Percentiles rank a stretch among this genome's conserved stretches.
Conservation (phyloP, 2,329 filamentous ascomycete genomes). For the Colletotrichum phormii region DNA sequence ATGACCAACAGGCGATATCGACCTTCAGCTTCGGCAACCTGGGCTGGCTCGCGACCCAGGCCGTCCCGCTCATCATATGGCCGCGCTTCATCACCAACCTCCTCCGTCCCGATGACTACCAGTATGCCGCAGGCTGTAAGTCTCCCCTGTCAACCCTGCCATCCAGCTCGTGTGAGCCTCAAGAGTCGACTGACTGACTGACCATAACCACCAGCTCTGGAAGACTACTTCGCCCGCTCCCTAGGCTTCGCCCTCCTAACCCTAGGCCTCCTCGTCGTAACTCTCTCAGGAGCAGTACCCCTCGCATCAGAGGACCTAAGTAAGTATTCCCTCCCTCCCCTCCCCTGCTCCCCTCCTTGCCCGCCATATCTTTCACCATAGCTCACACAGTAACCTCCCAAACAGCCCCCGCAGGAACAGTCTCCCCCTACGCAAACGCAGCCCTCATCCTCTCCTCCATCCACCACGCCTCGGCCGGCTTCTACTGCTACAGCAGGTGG, state of each 20-base stretch:
- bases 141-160: neutral
- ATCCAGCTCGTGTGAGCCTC: neutral
- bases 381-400: constrained; percentile 9
- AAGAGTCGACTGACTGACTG: constrained; percentile 1
- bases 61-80: constrained; percentile 59
- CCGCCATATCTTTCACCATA: neutral
- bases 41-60: constrained; percentile 63
- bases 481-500: constrained; percentile 78
- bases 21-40: constrained; percentile 63
- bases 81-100: constrained; percentile 60
- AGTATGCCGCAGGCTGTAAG: constrained; percentile 45
- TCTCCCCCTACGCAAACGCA: constrained; percentile 74
- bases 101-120: constrained; percentile 47
- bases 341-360: neutral
- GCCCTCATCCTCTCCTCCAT: constrained; percentile 73
- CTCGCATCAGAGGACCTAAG: constrained; percentile 60
- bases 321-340: constrained; percentile 40
- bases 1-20: constrained; percentile 56
- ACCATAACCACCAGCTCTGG: constrained; percentile 60
- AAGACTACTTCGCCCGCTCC: constrained; percentile 79
- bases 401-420: constrained; percentile 47
- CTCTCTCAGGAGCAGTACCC: constrained; percentile 78
- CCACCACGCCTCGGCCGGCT: constrained; percentile 72
- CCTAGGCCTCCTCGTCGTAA: constrained; percentile 71
- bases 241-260: constrained; percentile 76